Conservation (phyloP, 306 rosid genomes). For the Gynostemma pentaphyllum region DNA sequence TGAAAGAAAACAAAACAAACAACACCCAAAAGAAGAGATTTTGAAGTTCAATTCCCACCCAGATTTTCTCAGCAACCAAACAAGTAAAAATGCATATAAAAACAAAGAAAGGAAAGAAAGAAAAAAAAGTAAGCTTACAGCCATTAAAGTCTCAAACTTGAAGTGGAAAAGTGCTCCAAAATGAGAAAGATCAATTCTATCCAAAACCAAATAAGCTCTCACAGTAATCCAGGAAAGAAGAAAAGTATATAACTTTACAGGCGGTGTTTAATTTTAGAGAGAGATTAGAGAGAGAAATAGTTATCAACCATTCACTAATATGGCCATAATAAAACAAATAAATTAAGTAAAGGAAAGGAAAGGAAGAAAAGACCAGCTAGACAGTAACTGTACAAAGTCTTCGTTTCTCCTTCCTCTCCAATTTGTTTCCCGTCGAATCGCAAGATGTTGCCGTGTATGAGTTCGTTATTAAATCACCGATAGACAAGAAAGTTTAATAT, state of each 20-base stretch:
- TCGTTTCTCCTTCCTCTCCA: neutral
- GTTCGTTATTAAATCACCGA: too few species aligned
- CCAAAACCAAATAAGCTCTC: neutral
- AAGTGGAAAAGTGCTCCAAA: neutral
- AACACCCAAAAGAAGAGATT: neutral
- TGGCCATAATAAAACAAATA: neutral
- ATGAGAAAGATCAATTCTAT: neutral
- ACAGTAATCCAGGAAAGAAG: neutral
- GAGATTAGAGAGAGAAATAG: neutral
- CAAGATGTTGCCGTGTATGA: too few species aligned
- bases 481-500: too few species aligned
- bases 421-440: too few species aligned
- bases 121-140: conserved; percentile 4
- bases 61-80: conserved; percentile 3
- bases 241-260: neutral
- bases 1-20: neutral
- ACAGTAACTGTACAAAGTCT: neutral
- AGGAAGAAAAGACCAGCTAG: neutral
- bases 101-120: neutral
- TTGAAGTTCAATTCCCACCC: neutral
- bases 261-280: neutral
- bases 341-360: neutral
- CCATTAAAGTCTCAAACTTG: neutral
- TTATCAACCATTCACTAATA: too few species aligned
- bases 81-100: neutral